Evolutionary conservation across 2,329 filamentous ascomycete genomes (phyloP), one percentile per base, ranked within the genome.

Genomic region (Blumeriella jaapii): DNA sequence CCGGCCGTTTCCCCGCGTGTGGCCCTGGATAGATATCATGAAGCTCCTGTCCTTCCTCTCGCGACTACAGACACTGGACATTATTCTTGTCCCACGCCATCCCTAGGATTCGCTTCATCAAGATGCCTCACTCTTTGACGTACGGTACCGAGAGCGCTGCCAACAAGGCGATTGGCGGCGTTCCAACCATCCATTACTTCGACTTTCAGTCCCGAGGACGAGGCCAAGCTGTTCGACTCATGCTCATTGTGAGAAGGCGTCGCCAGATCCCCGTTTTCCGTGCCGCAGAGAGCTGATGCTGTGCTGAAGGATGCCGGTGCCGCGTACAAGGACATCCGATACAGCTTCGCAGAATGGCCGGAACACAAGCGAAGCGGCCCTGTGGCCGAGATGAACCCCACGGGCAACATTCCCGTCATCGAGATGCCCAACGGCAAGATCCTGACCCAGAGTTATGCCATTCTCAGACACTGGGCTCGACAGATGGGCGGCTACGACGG

Each of bases 121-220:
- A 34, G 2, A 41, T 41, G 35, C 35, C 36, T 36, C 31, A 30
- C 29, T 28, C 35, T 29, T 20, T 38, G 24, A 38, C 32, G 4
- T 38, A 45, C 32, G 47, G 50, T 36, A 47, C 42, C 6, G 41
- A 48, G 14, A 38, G 44, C 36, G 40, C 44, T 14, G 47, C 44
- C 27, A 56, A 56, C 43, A 42, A 49, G 20, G 50, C 48, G 25
- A 53, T 56, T 26, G 52, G 54, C n/a, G 53, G 53, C 25, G 41
- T 56, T n/a, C 53, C 56, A 6, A 49, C 42, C 3, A 48, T 53
- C 12, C 49, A 55, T 34, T 57, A 56, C 42, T 51, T 53, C 31
- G 50, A 56, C 39, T 56, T 53, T 36, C 39, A 47, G 23, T 56
- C 51, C 13, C 46, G 50, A 10, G 54, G 54, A 14, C 46, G 53